These are phyloP conservation scores for Eucommia ulmoides DNA, from an alignment of 257 asterid species.

Conservation along the genomic window DNA sequence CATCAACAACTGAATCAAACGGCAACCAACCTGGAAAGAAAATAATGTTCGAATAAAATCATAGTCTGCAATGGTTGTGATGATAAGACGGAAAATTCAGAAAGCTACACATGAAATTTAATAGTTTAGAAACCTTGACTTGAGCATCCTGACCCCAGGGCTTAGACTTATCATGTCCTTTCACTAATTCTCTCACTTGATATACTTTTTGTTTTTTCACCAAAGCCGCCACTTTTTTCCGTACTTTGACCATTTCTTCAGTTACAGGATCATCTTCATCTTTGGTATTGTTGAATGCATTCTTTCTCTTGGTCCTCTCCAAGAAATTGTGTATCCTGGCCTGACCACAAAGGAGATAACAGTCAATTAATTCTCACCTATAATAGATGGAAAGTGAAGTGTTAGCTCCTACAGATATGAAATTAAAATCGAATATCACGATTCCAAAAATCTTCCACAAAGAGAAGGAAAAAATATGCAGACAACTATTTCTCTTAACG, in stretches of 20 bases:
- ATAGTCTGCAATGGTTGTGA: too few species aligned
- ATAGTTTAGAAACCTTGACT: conserved; percentile 39
- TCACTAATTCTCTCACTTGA: conserved; percentile 58
- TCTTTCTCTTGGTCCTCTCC: conserved; percentile 64
- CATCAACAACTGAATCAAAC: conserved; percentile 68
- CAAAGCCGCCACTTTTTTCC: conserved; percentile 56
- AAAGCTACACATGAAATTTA: too few species aligned
- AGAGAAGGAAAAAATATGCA: too few species aligned
- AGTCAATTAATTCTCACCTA: too few species aligned
- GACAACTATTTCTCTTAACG: too few species aligned
- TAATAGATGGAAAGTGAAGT: too few species aligned
- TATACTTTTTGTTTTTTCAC: conserved; percentile 64
- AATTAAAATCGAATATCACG: too few species aligned
- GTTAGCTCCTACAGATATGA: too few species aligned
- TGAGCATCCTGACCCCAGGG: conserved; percentile 93
- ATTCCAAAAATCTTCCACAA: too few species aligned
- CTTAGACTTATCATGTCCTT: conserved; percentile 44
- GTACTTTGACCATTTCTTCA: conserved; percentile 44
- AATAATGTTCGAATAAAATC: too few species aligned
- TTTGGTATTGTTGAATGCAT: conserved; percentile 40
- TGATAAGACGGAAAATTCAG: too few species aligned
- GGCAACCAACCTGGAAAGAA: conserved; percentile 75
- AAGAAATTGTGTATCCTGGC: conserved; percentile 70
- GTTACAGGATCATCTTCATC: conserved; percentile 31
- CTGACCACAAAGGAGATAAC: conserved; percentile 32